Evolutionary conservation across 139 green algal species (phyloP).

Genomic region (Chlamydomonas sp.): DNA sequence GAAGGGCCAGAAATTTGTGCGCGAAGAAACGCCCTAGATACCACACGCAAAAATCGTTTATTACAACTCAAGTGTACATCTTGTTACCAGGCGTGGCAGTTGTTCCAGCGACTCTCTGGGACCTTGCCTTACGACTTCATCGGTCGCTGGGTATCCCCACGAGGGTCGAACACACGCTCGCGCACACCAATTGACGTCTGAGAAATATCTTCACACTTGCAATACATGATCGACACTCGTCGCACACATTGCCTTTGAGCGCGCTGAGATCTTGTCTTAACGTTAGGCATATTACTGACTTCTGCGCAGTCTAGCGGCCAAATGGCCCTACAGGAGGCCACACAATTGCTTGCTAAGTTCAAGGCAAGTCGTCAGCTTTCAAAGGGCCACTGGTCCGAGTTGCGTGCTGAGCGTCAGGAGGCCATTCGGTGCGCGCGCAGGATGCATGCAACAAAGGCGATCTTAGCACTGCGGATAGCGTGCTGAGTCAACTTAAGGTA

Average conservation of each 20-base stretch:
- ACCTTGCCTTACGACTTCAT: no score
- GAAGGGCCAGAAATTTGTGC: no score
- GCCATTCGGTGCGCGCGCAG: slow-evolving; percentile 28
- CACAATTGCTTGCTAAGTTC: slow-evolving; percentile 57
- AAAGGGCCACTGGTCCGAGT: not conserved
- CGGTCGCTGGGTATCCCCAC: no score
- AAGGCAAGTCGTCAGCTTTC: slow-evolving; percentile 48
- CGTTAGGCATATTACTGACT: not conserved
- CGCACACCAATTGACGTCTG: no score
- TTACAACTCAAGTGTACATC: no score
- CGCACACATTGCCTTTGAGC: not conserved
- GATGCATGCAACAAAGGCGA: slow-evolving; percentile 62
- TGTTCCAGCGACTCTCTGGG: no score
- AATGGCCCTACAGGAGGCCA: slow-evolving; percentile 53
- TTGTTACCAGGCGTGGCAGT: no score
- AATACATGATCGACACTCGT: no score
- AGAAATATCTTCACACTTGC: no score
- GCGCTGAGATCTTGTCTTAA: not conserved
- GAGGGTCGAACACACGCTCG: no score
- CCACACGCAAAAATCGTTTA: no score
- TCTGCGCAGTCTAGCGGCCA: not conserved
- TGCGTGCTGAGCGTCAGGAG: not conserved
- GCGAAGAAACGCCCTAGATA: no score
- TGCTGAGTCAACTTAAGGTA: slow-evolving; percentile 71
- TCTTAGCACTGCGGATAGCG: slow-evolving; percentile 41